Evolutionary conservation across 306 rosid species (phyloP).

Genomic region (Adenanthera pavonina): DNA sequence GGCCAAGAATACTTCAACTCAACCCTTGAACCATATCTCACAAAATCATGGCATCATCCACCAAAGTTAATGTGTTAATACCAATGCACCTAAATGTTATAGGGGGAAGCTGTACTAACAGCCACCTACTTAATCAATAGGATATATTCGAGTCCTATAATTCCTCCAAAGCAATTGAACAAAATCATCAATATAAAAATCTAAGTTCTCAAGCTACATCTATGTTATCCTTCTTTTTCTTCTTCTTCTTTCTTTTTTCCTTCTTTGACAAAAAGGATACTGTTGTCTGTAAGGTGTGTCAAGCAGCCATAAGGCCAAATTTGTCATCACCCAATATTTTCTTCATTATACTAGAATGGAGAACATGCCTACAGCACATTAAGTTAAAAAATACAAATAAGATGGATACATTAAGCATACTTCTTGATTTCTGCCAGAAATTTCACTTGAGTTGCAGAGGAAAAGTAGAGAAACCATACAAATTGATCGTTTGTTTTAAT

Average conservation of each 20-base stretch:
- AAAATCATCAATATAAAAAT: neutral
- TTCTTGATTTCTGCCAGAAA: neutral
- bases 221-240: neutral
- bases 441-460: neutral
- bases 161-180: neutral
- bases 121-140: neutral
- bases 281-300: neutral
- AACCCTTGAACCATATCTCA: neutral
- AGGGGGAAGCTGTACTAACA: no score
- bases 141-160: neutral
- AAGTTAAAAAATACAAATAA: neutral
- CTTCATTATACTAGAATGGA: neutral
- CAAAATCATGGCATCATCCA: neutral
- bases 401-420: neutral
- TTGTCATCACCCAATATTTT: neutral
- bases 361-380: neutral
- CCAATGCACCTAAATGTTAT: neutral
- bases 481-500: neutral
- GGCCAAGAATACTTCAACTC: neutral
- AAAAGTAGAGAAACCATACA: neutral
- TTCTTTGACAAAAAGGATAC: neutral
- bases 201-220: neutral
- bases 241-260: neutral
- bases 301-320: neutral
- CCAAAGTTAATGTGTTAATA: neutral